Base-by-base conservation (phyloP, 2,329 filamentous ascomycete genomes). In the Talaromyces sp. region DNA sequence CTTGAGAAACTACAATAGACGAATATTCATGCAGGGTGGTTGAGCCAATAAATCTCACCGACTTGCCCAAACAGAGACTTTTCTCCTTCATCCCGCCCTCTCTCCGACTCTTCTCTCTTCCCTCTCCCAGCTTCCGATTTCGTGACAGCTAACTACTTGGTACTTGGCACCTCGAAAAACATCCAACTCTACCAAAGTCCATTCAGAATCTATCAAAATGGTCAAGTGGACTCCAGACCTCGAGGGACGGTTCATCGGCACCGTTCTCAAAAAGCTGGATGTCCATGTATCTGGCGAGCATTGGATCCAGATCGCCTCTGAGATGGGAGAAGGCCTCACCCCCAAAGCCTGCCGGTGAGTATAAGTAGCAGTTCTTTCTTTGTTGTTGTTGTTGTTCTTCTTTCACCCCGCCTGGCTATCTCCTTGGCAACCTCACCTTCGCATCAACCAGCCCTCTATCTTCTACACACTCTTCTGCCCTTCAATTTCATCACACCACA, bases 311-410 rank as follows among this genome's bases (percentile, higher is more conserved):
- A 31, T 56, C 9, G 55, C 55, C 1, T 10, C 17, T 14, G 38
- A 19, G 3, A 26, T 56, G 24, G 55, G 55, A 3, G 55, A 49
- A 0, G 55, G 31, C 3, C 32, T 56, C 14, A 49, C 55, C 10
- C 8, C 38, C 4, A 56, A 56, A 49, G 55, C 55, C 21, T 56
- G 55, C 41, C 41, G 55, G 55, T 56, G 14, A 50, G 55, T 27
- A 21, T 27, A 19, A 24, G 24, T 52, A 4, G 19, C 11, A 3
- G 17, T 29, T 19, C 7, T 52, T 52, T n/a, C 49, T 29, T 27
- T 51, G 26, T 27, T 51, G 26, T 19, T 27, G 24, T 19, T 52
- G 14, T 31, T 29, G 13, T 29, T 31, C 21, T 27, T 17, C 49
- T 8, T 21, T 29, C 8, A 31, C 49, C 17, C 49, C 9, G 4